Conservation (phyloP, 1,284 basidiomycete genomes). For the Gymnopus androsaceus region DNA sequence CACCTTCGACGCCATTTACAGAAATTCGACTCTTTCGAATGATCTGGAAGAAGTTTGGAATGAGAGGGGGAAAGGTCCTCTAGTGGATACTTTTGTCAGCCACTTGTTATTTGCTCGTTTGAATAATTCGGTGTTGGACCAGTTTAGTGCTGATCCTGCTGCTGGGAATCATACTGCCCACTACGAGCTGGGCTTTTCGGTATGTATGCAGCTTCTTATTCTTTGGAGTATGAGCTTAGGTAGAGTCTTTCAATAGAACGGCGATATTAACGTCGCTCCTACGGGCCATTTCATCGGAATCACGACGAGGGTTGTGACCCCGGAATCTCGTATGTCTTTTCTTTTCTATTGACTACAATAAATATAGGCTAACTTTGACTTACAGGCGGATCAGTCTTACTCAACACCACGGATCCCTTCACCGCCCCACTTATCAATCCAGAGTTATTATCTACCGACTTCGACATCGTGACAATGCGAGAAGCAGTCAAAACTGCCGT, state of each 20-base stretch:
- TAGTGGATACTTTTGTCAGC: slow-evolving; percentile 20
- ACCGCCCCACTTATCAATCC: slow-evolving; percentile 41
- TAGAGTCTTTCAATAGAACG: slow-evolving; percentile 7
- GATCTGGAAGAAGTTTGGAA: slow-evolving; percentile 23
- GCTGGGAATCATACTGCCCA: slow-evolving; percentile 15
- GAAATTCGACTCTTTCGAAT: slow-evolving; percentile 23
- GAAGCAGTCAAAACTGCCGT: slow-evolving; percentile 33
- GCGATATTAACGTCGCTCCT: slow-evolving; percentile 11
- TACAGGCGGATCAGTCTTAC: slow-evolving; percentile 12
- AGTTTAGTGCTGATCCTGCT: slow-evolving; percentile 16
- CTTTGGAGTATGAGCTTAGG: not conserved
- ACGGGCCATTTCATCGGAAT: slow-evolving; percentile 16
- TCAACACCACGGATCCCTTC: slow-evolving; percentile 33
- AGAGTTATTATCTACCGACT: slow-evolving; percentile 33
- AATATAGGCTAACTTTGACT: not conserved
- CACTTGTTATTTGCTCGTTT: slow-evolving; percentile 16
- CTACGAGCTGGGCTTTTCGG: slow-evolving; percentile 18
- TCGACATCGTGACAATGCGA: slow-evolving; percentile 37
- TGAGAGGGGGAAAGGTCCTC: slow-evolving; percentile 9
- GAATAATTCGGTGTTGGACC: slow-evolving; percentile 7
- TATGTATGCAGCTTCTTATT: not conserved
- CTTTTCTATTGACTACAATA: not conserved
- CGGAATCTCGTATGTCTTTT: slow-evolving; percentile 13
- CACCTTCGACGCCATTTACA: slow-evolving; percentile 24
- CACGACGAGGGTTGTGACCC: slow-evolving; percentile 14